A percentile compares a stretch with the other conserved stretches of the same genome.
phyloP scores from a whole-genome alignment of 441 rosid species.

The Dalechampia spathulata region DNA sequence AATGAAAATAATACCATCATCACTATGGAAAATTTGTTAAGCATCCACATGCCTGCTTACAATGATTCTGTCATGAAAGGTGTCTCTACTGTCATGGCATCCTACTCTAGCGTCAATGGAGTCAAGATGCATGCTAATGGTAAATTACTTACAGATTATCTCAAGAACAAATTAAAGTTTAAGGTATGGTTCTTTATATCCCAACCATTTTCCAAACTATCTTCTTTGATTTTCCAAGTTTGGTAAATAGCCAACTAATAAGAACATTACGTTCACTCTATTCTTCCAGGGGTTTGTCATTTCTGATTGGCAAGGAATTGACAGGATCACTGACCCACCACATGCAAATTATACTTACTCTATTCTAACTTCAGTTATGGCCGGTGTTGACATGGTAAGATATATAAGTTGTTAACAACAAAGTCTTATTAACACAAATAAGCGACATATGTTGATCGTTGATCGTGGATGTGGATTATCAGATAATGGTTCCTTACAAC shows the following conservation, averaged over 20 bases:
- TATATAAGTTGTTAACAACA: too few species aligned
- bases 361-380: constrained; percentile 28
- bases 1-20: constrained; percentile 1
- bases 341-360: constrained; percentile 49
- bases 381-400: constrained; percentile 57
- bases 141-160: constrained; percentile 34
- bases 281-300: too few species aligned
- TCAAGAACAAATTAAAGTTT: constrained; percentile 42
- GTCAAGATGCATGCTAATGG: constrained; percentile 49
- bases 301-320: too few species aligned
- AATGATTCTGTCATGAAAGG: constrained; percentile 38
- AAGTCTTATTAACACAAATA: too few species aligned
- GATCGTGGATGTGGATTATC: constrained; percentile 10
- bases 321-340: constrained; percentile 27
- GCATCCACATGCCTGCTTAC: constrained; percentile 54
- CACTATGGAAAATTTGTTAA: constrained; percentile 31
- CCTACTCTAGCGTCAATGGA: constrained; percentile 55
- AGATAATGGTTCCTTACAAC: constrained; percentile 75
- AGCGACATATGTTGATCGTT: too few species aligned
- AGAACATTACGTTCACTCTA: too few species aligned
- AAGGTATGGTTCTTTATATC: constrained; percentile 27
- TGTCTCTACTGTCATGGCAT: constrained; percentile 52
- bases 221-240: too few species aligned
- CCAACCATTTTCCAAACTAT: too few species aligned
- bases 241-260: too few species aligned